Base-by-base conservation (phyloP, 768 basidiomycete genomes). In the Tulasnella sp. region DNA sequence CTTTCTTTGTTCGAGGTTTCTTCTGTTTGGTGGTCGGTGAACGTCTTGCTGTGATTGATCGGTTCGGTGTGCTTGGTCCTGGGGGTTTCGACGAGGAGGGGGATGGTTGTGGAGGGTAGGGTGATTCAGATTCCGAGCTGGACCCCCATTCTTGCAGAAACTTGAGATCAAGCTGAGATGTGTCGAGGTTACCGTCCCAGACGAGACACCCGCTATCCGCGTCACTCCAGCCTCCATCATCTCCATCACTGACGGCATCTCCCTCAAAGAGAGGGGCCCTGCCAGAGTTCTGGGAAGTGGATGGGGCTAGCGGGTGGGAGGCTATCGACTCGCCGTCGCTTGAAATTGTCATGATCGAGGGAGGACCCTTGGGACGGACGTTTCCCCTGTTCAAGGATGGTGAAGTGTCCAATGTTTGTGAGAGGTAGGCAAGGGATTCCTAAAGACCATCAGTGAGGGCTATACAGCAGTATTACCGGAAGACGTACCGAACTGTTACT, bases 371-470 rank as follows among this genome's bases (percentile, higher is more conserved):
- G 46, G 7, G 46, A 48, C 18, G 46, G 46, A 48, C 46, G 46
- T 16, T 48, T 48, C 86, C 87, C 56, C 48, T 83, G 24, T 84
- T 82, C 80, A 87, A 87, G 5, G 83, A 83, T 80, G 87, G 87
- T 18, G 85, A 83, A n/a, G 75, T 38, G 71, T 82, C 81, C 21
- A 44, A 38, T 42, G 38, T n/a, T 34, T 19, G n/a, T 40, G 74
- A 42, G 46, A 16, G 46, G 46, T 3, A 16, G 14, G 46, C 16
- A 48, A 48, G 46, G 46, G 46, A 16, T 48, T 48, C 46, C 46
- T 48, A 48, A 48, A 21, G 46, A 48, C 19, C 46, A 3, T 48
- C 46, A 48, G 46, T 16, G 46, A 21, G 12, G 18, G 12, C 46
- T 48, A 48, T 21, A 48, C 46, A 48, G 14, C 46, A 48, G 46